phyloP scores from a whole-genome alignment of 495 filamentous ascomycete species.

The Penicilliopsis zonata region DNA sequence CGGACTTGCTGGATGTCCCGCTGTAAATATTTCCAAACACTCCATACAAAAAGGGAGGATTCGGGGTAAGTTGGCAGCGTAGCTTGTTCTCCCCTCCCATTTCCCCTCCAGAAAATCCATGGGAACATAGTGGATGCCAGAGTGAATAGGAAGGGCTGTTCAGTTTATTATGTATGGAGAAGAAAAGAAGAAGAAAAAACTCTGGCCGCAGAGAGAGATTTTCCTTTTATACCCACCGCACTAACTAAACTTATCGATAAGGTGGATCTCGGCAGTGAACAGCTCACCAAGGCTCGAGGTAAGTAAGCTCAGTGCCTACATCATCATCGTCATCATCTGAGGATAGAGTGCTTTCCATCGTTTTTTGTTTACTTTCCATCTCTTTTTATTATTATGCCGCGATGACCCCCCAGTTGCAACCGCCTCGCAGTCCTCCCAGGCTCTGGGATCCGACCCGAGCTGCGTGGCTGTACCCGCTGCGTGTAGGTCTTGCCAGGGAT shows the following conservation, averaged over 20 bases:
- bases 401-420: too few relatives aligned
- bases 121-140: constrained; percentile 22
- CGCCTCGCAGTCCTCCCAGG: too few relatives aligned
- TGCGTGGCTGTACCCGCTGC: constrained; percentile 44
- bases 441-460: constrained; percentile 22
- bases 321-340: not conserved
- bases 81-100: constrained; percentile 31
- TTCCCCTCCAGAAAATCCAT: constrained; percentile 37
- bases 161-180: constrained; percentile 23
- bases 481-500: constrained; percentile 21
- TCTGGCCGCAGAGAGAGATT: constrained; percentile 12
- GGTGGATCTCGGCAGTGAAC: constrained; percentile 6
- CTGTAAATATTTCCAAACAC: constrained; percentile 40
- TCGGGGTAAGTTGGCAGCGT: constrained; percentile 37
- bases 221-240: constrained; percentile 8
- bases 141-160: constrained; percentile 39
- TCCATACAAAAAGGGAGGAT: constrained; percentile 33
- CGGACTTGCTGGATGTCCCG: too few relatives aligned
- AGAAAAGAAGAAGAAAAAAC: constrained; percentile 24
- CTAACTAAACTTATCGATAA: constrained; percentile 35
- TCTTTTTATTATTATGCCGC: constrained; percentile 1
- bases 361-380: not conserved
- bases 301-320: too few relatives aligned
- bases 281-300: too few relatives aligned
- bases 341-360: not conserved